Evolutionary conservation across 495 filamentous ascomycete genomes (phyloP), one percentile per base, ranked within the genome.

Genomic region (Rostrohypoxylon terebratum): DNA sequence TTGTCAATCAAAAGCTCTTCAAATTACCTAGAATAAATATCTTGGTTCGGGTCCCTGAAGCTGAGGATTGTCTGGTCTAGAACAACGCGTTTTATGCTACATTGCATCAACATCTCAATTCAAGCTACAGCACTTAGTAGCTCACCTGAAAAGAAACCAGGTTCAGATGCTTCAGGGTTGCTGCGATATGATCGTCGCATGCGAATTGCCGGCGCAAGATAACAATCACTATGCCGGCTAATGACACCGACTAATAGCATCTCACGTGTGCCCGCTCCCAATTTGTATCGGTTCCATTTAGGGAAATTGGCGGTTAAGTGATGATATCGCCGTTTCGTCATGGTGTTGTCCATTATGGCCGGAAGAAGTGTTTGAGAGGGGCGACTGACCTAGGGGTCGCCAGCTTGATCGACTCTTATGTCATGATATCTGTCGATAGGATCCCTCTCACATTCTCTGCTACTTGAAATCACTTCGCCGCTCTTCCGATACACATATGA

Each of bases 161-260:
- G 25, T 23, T 21, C 44, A 68, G 44, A 38, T 48, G 20, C 36
- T 16, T 28, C 47, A 42, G 14, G 8, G 47, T 67, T 10, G n/a
- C 44, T 50, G 8, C 53, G 51, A 68, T 44, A 54, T 55, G 67
- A 68, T 66, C 42, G 34, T 57, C 60, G 14, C 40, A 10, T 16
- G 44, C 31, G 47, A 72, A 67, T 69, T 75, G 68, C 75, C 75
- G 75, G 62, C 38, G 18, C 18, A 47, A 66, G 38, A 70, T 60
- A 66, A 50, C 64, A 0, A 33, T 44, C 55, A 62, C 72, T 54
- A 72, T 75, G 20, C 40, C 75, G 75, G 75, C 66, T 77, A 77
- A 77, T 77, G 54, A 72, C 31, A 23, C 38, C 61, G 58, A 71
- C 62, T 66, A 75, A 75, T 77, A 45, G 57, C 9, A 71, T 72